Evolutionary conservation across 2,329 filamentous ascomycete genomes (phyloP), one percentile per base, ranked within the genome.

Genomic region (Knoxdaviesia capensis): DNA sequence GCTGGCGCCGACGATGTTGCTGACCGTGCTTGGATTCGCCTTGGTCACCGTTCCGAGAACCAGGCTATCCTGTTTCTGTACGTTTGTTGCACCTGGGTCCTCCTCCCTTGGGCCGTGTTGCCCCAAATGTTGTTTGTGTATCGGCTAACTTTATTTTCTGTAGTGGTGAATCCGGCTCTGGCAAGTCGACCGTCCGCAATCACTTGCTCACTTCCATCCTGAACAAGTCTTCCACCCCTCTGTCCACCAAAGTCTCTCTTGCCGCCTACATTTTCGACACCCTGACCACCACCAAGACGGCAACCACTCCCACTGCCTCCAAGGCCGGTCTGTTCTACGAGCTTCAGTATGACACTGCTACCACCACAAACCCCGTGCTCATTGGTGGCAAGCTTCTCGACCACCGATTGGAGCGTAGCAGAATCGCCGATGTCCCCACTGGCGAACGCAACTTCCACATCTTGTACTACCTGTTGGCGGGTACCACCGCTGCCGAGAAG

Each of bases 361-460:
- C 86, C 0, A 80, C 79, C 0, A 78, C 82, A 30, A 86, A 81
- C 53, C 90, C 90, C 1, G 77, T 86, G 3, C 68, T 98, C 31
- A 83, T 98, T 48, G 90, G 90, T 61, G 88, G 85, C 51, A 96
- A 98, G 61, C 68, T 98, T 10, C 69, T 98, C 38, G 87, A 96
- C 51, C 90, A 98, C 58, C 75, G 90, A 50, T 65, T 98, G 39
- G 90, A 98, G 60, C 70, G 90, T 44, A 94, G 86, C 60, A 75
- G 90, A 48, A 86, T 98, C 48, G 77, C 90, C 31, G 76, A 85
- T 36, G 87, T 96, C 0, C 90, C 90, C 1, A 94, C 90, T 0
- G 90, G 90, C 51, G 90, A 98, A 62, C 80, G 90, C 38, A 96
- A 90, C 58, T 96, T 94, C 56, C 90, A 98, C 59, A 73, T 93